Base-by-base conservation (phyloP, 1,284 basidiomycete genomes). In the Stereum hirsutum region DNA sequence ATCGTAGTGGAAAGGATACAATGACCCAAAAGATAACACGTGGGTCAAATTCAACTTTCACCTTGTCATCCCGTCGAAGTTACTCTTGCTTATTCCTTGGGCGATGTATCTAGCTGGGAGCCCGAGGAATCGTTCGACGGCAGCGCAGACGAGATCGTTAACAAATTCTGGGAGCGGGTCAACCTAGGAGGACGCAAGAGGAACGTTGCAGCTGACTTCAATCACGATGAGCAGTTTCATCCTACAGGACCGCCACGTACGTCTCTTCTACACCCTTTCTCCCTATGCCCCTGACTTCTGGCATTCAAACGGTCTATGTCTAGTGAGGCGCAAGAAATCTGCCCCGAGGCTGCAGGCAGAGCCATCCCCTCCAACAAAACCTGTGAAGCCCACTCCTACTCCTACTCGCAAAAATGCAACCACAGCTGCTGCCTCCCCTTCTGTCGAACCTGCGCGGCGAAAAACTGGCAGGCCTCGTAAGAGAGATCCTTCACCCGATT, bases 1-100 rank as follows among this genome's bases (percentile, higher is more conserved):
- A 28, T 38, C 27, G 15, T 48, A 86, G 82, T 86, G 82, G 82
- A 84, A 82, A 56, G 74, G 73, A 11, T 86, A 81, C 52, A n/a
- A n/a, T n/a, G 55, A 52, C 21, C 51, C 61, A n/a, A 61, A 68
- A 1, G 78, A 81, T 28, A 74, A 80, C 67, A 86, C 82, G 82
- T 81, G 63, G 53, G 83, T 70, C 7, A 8, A 30, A 30, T n/a
- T 31, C 28, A 11, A 31, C 3, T 15, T 31, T 31, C 28, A 3
- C 28, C 28, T 31, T 4, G 28, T 31, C 28, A 31, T 31, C 11
- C 28, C 28, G 3, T 4, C 28, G 11, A 11, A 31, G 15, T 31
- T 10, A n/a, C n/a, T n/a, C 12, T 31, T 8, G 25, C 30, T 14
- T 17, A 36, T 25, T 41, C 35, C 32, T 20, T 32, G 34, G 12